phyloP scores from a whole-genome alignment of 371 early-diverging fungal genomes.

The Rhizomucor pusillus region DNA sequence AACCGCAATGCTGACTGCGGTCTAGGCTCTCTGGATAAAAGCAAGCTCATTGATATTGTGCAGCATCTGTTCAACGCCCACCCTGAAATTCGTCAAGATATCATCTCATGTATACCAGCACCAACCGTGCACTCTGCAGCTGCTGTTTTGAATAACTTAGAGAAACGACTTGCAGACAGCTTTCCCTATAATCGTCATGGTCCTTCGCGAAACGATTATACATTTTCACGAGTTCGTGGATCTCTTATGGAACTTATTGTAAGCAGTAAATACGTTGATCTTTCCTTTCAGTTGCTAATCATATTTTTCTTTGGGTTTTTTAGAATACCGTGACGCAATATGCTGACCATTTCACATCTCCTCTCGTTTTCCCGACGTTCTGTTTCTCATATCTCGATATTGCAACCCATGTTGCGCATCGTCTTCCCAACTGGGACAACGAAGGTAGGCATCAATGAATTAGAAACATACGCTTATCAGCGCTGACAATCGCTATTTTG shows the following conservation, averaged over 20 bases:
- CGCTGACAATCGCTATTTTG: not conserved
- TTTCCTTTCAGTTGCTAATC: not conserved
- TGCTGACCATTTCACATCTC: conserved; percentile 79
- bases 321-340: conserved; percentile 80
- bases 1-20: not conserved
- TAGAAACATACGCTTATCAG: not conserved
- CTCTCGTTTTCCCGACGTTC: conserved; percentile 69
- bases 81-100: conserved; percentile 68
- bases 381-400: conserved; percentile 79
- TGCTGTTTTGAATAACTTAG: conserved; percentile 62
- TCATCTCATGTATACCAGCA: conserved; percentile 78
- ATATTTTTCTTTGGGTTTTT: conserved; percentile 1
- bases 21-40: conserved; percentile 65
- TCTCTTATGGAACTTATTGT: conserved; percentile 69
- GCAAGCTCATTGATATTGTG: conserved; percentile 74
- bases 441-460: conserved; percentile 17
- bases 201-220: conserved; percentile 81
- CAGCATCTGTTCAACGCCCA: conserved; percentile 67
- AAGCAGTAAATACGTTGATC: conserved; percentile 15
- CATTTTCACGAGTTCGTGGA: conserved; percentile 83
- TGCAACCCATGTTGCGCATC: conserved; percentile 71
- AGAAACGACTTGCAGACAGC: conserved; percentile 68
- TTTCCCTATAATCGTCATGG: conserved; percentile 88
- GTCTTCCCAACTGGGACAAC: conserved; percentile 84
- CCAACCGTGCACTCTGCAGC: conserved; percentile 84